These are phyloP conservation scores for Sphaerulina musiva DNA, from an alignment of 2,329 filamentous ascomycete species.

Conservation along the genomic window DNA sequence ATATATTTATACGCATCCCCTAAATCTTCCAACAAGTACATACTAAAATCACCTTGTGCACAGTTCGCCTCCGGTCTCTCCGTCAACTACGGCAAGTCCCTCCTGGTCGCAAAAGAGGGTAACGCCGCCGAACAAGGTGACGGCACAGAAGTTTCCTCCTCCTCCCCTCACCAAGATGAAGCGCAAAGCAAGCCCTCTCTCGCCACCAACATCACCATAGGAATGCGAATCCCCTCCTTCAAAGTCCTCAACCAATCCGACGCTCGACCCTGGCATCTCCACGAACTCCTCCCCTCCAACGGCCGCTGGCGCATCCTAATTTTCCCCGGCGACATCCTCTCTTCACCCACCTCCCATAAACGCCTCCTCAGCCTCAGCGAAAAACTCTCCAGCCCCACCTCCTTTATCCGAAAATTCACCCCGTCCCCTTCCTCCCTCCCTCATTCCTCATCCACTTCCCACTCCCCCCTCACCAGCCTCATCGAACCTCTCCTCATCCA, in stretches of 20 bases:
- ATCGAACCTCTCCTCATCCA: conserved; percentile 58
- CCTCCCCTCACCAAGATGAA: not conserved
- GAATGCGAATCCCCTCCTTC: conserved; percentile 13
- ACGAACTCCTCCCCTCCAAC: conserved; percentile 16
- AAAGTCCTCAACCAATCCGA: conserved; percentile 18
- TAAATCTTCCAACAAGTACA: not conserved
- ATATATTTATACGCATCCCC: too few species aligned
- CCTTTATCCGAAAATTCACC: conserved; percentile 25
- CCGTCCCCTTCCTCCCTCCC: conserved; percentile 20
- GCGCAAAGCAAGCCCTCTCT: conserved; percentile 22
- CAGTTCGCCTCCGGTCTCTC: conserved; percentile 11
- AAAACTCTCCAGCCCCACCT: not conserved
- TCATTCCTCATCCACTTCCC: too few species aligned
- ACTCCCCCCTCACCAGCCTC: conserved; percentile 36
- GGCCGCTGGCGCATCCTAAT: conserved; percentile 21
- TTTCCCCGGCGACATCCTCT: conserved; percentile 20
- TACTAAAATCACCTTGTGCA: not conserved
- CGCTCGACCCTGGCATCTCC: conserved; percentile 14
- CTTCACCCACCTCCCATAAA: conserved; percentile 37
- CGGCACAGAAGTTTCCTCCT: conserved; percentile 39
- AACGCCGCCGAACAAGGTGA: conserved; percentile 43
- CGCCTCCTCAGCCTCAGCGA: conserved; percentile 35
- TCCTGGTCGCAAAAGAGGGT: conserved; percentile 51
- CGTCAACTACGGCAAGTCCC: conserved; percentile 53
- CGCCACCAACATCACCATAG: conserved; percentile 5